A percentile compares a stretch with the other conserved stretches of the same genome.
Conservation (phyloP, 768 basidiomycete species). For the Tulasnella calospora region DNA sequence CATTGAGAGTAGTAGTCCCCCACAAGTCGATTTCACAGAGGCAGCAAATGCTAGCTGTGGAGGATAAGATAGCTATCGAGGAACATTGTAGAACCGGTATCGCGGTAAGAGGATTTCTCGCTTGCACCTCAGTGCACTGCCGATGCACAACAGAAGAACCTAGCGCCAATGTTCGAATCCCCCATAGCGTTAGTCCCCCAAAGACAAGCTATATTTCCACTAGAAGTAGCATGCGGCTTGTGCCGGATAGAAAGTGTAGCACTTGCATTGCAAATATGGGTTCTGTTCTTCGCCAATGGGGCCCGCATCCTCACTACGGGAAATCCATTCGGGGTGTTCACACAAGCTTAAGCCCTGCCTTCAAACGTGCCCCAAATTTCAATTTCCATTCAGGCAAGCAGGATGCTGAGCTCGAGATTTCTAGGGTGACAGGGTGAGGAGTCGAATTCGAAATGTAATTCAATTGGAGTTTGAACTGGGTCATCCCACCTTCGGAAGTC, state of each 20-base stretch:
- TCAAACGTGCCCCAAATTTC: too few species aligned
- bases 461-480: too few species aligned
- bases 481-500: too few species aligned
- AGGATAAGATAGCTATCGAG: too few species aligned
- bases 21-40: background rate
- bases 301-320: too few species aligned
- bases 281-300: too few species aligned
- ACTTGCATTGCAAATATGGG: too few species aligned
- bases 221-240: background rate
- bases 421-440: background rate
- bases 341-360: too few species aligned
- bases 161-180: background rate
- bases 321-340: too few species aligned
- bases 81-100: background rate
- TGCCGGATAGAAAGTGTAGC: background rate
- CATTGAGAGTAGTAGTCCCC: background rate
- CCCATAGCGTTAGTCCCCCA: background rate
- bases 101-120: background rate
- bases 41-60: background rate
- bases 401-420: background rate
- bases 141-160: background rate
- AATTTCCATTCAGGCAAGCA: too few species aligned
- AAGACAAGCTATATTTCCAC: background rate
- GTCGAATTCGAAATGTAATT: too few species aligned
- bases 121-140: background rate